Evolutionary conservation across 345 rosid genomes (phyloP).

Genomic region (Murraya koenigii): DNA sequence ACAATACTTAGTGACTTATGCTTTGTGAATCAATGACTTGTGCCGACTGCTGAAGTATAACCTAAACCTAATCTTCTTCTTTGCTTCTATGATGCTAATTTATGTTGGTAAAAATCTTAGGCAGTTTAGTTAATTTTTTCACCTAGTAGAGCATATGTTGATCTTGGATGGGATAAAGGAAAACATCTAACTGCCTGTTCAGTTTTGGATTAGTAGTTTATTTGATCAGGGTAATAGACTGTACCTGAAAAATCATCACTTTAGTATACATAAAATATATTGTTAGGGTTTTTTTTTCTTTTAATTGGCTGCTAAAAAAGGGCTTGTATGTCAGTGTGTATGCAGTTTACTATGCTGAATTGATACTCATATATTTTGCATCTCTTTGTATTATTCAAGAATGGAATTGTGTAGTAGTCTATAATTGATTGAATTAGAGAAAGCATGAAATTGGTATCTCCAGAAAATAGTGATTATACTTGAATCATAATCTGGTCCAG

Average conservation of each 20-base stretch:
- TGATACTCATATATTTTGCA: neutral
- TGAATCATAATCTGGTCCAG: neutral
- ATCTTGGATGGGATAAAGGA: neutral
- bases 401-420: neutral
- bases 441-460: neutral
- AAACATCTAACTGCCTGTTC: neutral
- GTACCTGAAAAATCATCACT: neutral
- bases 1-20: neutral
- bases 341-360: neutral
- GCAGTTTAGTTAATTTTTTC: too few species aligned
- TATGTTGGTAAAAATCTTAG: neutral
- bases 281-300: neutral
- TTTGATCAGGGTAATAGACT: neutral
- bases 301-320: neutral
- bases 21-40: neutral
- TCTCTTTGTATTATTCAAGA: neutral
- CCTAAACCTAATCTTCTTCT: neutral
- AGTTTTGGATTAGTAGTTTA: neutral
- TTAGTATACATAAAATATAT: neutral
- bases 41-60: neutral
- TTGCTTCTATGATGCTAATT: neutral
- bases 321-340: too few species aligned
- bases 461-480: neutral
- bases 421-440: neutral
- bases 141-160: neutral